These are phyloP conservation scores for Leccinum incarnatum DNA, from an alignment of 768 basidiomycete species.

Conservation along the genomic window DNA sequence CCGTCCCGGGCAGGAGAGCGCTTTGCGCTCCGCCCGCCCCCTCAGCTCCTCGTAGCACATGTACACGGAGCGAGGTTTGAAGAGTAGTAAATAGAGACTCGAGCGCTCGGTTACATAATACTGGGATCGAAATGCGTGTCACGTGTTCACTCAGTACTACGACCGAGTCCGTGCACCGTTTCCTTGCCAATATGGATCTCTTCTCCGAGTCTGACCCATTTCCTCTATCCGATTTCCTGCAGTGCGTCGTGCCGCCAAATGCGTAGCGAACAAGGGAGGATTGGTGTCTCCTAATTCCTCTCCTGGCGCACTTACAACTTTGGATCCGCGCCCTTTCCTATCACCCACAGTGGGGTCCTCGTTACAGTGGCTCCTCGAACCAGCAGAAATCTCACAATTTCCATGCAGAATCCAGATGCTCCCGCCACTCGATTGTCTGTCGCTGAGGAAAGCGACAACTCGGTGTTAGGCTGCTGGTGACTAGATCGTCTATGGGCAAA, in stretches of 20 bases:
- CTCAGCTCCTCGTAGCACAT: too few species aligned
- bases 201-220: too few species aligned
- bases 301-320: not conserved
- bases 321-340: too few species aligned
- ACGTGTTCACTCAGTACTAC: too few species aligned
- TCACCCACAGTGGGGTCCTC: not conserved
- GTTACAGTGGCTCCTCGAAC: too few species aligned
- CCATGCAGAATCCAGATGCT: not conserved
- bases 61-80: too few species aligned
- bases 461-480: not conserved
- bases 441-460: not conserved
- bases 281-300: not conserved
- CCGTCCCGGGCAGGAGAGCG: too few species aligned
- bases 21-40: too few species aligned
- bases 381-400: not conserved
- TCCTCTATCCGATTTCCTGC: too few species aligned
- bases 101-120: too few species aligned
- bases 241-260: not conserved
- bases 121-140: too few species aligned
- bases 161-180: not conserved
- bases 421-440: not conserved
- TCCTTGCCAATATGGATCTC: not conserved
- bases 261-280: not conserved
- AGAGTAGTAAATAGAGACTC: too few species aligned
- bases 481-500: not conserved